phyloP scores from a whole-genome alignment of 176 grass and related monocot species.

The Ananas comosus region DNA sequence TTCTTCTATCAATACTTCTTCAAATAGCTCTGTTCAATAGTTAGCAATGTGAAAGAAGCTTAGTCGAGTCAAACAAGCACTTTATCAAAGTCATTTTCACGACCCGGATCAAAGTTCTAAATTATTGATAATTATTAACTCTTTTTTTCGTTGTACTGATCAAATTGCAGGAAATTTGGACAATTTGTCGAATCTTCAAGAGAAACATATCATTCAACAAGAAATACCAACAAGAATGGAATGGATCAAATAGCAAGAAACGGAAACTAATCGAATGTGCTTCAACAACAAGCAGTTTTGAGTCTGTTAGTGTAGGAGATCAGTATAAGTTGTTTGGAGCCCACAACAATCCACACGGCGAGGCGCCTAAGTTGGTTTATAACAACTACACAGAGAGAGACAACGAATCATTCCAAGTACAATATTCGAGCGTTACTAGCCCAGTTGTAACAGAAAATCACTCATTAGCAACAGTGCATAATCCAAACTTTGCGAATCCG shows the following conservation, averaged over 20 bases:
- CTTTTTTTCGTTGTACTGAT: neutral
- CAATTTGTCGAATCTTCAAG: constrained; percentile 77
- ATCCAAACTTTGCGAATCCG: constrained; percentile 1
- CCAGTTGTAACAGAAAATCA: constrained; percentile 1
- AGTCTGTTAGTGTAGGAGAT: constrained; percentile 40
- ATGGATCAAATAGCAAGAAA: constrained; percentile 19
- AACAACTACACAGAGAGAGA: constrained; percentile 7
- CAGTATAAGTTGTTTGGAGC: constrained; percentile 19
- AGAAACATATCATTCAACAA: constrained; percentile 44
- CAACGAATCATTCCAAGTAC: constrained; percentile 21
- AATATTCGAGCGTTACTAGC: constrained; percentile 18
- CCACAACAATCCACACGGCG: constrained; percentile 9
- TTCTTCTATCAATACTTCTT: too few relatives aligned
- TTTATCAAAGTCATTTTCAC: neutral
- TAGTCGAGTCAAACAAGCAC: neutral
- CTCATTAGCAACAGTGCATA: neutral
- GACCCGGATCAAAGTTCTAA: neutral
- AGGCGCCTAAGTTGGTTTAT: constrained; percentile 4
- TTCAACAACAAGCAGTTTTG: constrained; percentile 40
- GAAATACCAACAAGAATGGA: constrained; percentile 21
- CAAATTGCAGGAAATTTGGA: constrained; percentile 66
- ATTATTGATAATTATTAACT: neutral
- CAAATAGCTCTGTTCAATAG: too few relatives aligned
- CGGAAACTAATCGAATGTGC: neutral
- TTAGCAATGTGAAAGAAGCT: too few relatives aligned